Evolutionary conservation across 768 basidiomycete species (phyloP).

Genomic region (Wakefieldia striispora): DNA sequence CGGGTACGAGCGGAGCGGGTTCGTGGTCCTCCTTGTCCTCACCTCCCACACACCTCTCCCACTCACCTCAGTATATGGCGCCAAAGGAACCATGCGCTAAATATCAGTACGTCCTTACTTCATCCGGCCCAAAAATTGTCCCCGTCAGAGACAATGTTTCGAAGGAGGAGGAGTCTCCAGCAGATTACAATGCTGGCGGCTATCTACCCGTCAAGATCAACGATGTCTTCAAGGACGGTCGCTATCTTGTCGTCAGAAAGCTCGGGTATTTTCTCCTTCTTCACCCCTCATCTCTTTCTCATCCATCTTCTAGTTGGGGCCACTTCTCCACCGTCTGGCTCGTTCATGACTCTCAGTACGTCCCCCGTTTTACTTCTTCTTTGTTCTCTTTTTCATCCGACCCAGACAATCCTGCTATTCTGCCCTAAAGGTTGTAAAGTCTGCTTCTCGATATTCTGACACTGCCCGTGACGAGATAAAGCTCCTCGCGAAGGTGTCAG

Average conservation of each 20-base stretch:
- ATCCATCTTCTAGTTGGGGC: constrained; percentile 65
- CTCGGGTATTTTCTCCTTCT: constrained; percentile 56
- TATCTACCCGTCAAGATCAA: constrained; percentile 79
- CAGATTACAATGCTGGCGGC: constrained; percentile 78
- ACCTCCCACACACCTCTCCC: neutral
- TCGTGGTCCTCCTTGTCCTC: neutral
- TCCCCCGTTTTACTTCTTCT: constrained; percentile 18
- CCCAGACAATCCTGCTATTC: constrained; percentile 71
- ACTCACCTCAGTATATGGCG: constrained; percentile 48
- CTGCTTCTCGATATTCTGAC: constrained; percentile 91
- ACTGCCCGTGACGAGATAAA: constrained; percentile 97
- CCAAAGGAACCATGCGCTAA: constrained; percentile 64
- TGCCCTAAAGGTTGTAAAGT: constrained; percentile 94
- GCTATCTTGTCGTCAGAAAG: constrained; percentile 87
- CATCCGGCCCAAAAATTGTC: constrained; percentile 65
- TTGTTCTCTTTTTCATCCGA: constrained; percentile 13
- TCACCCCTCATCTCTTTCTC: neutral
- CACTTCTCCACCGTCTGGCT: constrained; percentile 97
- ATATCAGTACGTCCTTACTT: constrained; percentile 73
- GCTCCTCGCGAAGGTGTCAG: constrained; percentile 72
- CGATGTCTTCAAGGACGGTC: constrained; percentile 79
- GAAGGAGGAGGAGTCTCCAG: constrained; percentile 82
- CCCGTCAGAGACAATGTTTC: constrained; percentile 62
- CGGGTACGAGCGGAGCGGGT: constrained; percentile 7
- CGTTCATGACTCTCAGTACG: constrained; percentile 73